phyloP scores from a whole-genome alignment of 192 early-diverging fungal genomes.

The Podila epicladia region DNA sequence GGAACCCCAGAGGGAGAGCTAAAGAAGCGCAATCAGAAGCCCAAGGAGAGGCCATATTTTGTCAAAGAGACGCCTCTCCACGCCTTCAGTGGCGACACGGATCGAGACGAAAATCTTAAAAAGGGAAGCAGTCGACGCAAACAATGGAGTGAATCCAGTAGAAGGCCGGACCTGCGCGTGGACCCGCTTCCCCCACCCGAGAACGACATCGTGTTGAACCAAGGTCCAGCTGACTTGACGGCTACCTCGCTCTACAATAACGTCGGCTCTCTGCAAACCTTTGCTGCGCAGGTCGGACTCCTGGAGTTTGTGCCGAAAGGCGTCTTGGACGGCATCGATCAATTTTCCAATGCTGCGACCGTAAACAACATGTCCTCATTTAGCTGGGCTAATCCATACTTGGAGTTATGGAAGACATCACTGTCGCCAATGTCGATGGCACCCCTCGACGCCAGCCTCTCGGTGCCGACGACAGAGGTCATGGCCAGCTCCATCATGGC shows the following conservation, averaged over 20 bases:
- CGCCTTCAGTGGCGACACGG: constrained; percentile 18
- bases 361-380: no score
- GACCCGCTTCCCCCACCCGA: background rate
- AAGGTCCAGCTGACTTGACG: background rate
- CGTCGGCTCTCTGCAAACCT: no score
- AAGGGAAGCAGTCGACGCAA: background rate
- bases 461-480: background rate
- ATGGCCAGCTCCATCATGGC: background rate
- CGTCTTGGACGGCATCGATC: no score
- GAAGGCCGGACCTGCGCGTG: background rate
- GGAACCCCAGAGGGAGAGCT: background rate
- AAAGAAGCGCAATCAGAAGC: background rate
- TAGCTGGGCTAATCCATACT: background rate
- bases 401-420: background rate
- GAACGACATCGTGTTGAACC: background rate
- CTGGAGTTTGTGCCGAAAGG: no score
- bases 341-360: no score
- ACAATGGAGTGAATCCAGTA: background rate
- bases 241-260: no score
- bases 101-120: background rate
- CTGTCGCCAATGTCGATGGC: background rate
- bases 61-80: constrained; percentile 29
- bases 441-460: background rate
- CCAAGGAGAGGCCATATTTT: background rate
- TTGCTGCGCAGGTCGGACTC: no score